Evolutionary conservation across 192 early-diverging fungal species (phyloP), one percentile per base, ranked within the genome.

Genomic region (Rhizophagus sp.): DNA sequence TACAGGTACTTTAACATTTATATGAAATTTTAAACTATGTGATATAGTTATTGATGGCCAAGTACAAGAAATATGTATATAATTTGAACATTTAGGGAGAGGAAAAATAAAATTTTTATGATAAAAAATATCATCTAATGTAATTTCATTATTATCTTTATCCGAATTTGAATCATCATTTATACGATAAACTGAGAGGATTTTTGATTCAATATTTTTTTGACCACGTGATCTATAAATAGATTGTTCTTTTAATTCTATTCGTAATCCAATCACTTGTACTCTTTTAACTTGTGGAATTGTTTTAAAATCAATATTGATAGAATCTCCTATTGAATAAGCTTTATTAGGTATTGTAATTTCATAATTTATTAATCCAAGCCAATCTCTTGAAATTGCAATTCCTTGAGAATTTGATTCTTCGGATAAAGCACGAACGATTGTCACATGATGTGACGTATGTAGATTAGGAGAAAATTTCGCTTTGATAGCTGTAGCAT

Each of bases 291-390:
- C 33, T 27, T 83, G 83, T 41, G 90, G 89, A 24, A 82, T 84
- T 2, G 91, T 73, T 62, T 84, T 81, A 24, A 91, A 80, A 12
- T 82, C 79, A 2, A 89, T 79, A 12, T 85, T 84, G 30, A 91
- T 88, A 0, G 36, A 10, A 6, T 81, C 63, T 49, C 90, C 88
- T 57, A 89, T 85, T 25, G 83, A 82, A 57, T 85, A 89, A 19
- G 87, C 84, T 82, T 89, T 79, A 2, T 88, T 88, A 1, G 90
- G 90, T 41, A 89, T 83, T 17, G 83, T 83, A 11, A 92, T 87
- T 27, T 87, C 84, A 71, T 90, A 90, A 4, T 88, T 84, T 12
- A 77, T 47, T 25, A 66, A 15, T 0, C 47, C n/a, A 19, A 65
- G n/a, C 17, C 33, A 33, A 77, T 77, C 63, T 27, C 63, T 61